Base-by-base conservation (phyloP, 2,329 filamentous ascomycete genomes). In the Arthrinium puccinioides region DNA sequence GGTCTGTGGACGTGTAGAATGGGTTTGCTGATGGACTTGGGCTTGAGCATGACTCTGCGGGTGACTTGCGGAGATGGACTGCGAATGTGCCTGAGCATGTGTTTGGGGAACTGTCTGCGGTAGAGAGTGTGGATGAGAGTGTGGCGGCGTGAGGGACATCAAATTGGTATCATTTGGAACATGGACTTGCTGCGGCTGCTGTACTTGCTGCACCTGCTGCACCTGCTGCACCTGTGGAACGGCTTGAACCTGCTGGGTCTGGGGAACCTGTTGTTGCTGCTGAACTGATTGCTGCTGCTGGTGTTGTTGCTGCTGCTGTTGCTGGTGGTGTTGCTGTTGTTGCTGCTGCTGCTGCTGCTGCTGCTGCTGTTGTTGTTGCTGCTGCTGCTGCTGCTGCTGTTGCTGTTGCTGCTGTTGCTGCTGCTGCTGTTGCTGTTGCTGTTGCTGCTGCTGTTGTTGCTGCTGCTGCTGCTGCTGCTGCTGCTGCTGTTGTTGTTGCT, bases 141-240 rank as follows among this genome's bases (percentile, higher is more conserved):
- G 52, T 26, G 54, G 45, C 25, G 54, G 54, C n/a, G 50, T 56
- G 20, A 52, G 52, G 11, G 54, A 44, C 43, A 58, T 52, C 40
- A 57, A 34, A 32, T 48, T 54, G 35, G 40, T 44, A 20, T 57
- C 54, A 32, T 52, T 57, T 26, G 52, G 49, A 28, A 51, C 38
- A 20, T 43, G 41, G 14, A 43, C 33, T 23, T 16, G 44, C 25
- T 51, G 49, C 13, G 45, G 39, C 24, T 60, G 56, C 9, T 56
- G 52, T 15, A 60, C 53, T 21, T 54, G 55, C 21, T 41, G 49
- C 27, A 48, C 51, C 36, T 48, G 51, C 39, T 47, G 54, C 16
- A 37, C 23, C 18, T 41, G 39, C 25, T 37, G 35, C 16, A 28
- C 33, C 18, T 40, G 41, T 21, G 36, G 52, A 23, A 55, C 48